Base-by-base conservation (phyloP, 805 yeast genomes). In the Hanseniaspora lachancei region DNA sequence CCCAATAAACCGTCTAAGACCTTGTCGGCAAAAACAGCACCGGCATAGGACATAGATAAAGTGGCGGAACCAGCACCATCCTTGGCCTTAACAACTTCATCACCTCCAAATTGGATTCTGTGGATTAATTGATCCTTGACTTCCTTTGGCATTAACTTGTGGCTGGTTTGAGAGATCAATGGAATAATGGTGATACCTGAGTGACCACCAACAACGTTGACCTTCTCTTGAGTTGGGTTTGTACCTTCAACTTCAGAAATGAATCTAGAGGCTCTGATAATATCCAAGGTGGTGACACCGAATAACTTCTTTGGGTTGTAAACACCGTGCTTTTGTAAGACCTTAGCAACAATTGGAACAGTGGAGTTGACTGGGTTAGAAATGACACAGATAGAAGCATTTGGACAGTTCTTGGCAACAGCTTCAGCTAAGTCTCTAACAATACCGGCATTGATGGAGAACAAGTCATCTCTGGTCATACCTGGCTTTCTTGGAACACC, bases 401-500 rank as follows among this genome's bases (percentile, higher is more conserved):
- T 78, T 68, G 96, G 96, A 62, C 86, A 78, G 71, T 76, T 68
- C 62, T 84, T 86, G 59, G 95, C 95, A 64, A 80, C 80, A 55
- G 89, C 85, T 72, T 82, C 77, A 69, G 95, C 95, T 71, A 89
- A 78, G 72, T 86, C 96, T 70, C 93, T 82, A 60, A 89, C 96
- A 71, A 89, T 89, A 53, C 95, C 84, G 54, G 97, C 97, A 68
- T 89, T 89, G 76, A 95, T 89, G 77, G 86, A 84, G 83, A 89
- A 89, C 66, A 89, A 77, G 70, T 89, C 97, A 71, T 89, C 97
- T 78, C 97, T 86, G 68, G 96, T 87, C 97, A 89, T 89, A 72
- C 97, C 97, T 63, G 97, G 97, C 77, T 89, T 89, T 81, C 95
- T 86, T 77, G 95, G 97, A 58, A 89, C 95, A 77, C 97, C 97